phyloP scores from a whole-genome alignment of 2,329 filamentous ascomycete genomes.

The Hypoxylon sp. region DNA sequence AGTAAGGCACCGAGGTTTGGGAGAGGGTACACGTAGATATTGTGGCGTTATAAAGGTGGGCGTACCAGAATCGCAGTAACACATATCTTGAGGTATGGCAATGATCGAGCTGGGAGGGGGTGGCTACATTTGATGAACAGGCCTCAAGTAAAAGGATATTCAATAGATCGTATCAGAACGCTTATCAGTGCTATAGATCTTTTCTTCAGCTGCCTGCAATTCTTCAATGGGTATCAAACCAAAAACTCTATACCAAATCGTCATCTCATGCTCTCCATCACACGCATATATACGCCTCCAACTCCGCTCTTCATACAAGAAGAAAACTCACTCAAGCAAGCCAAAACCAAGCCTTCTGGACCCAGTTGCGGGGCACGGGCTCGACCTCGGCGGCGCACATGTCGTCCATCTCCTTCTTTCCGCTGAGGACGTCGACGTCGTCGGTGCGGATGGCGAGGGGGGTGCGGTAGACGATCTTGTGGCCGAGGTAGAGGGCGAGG shows the following conservation, averaged over 20 bases:
- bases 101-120: too few relatives aligned
- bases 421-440: slow-evolving; percentile 64
- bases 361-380: slow-evolving; percentile 58
- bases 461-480: slow-evolving; percentile 62
- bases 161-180: background rate
- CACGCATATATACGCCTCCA: background rate
- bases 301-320: background rate
- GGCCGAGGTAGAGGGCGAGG: slow-evolving; percentile 65
- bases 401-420: slow-evolving; percentile 69
- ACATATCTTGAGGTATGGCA: too few relatives aligned
- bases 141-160: too few relatives aligned
- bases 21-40: too few relatives aligned
- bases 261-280: background rate
- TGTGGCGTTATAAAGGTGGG: too few relatives aligned
- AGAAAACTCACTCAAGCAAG: slow-evolving; percentile 49
- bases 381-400: slow-evolving; percentile 57
- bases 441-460: slow-evolving; percentile 51
- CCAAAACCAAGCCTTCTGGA: slow-evolving; percentile 65
- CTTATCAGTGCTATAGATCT: background rate
- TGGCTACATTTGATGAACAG: too few relatives aligned
- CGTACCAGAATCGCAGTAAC: too few relatives aligned
- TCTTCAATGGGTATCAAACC: background rate
- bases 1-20: background rate
- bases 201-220: background rate
- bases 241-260: background rate